These are phyloP conservation scores for Aquilaria malaccensis DNA, from an alignment of 345 rosid genomes.

Conservation along the genomic window DNA sequence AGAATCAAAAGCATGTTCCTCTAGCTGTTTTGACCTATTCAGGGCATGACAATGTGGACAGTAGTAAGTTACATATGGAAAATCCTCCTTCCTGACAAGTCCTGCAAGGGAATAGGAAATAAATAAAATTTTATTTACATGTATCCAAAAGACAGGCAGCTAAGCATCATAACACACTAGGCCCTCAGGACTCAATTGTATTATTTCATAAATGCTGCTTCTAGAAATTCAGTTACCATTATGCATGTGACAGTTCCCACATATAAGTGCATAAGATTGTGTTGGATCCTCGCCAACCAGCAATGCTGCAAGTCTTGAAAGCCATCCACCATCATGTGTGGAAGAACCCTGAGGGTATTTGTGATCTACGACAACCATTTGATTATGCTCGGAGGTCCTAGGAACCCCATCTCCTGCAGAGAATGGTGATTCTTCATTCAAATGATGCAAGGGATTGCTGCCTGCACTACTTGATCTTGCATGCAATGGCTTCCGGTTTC, in stretches of 20 bases:
- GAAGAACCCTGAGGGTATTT: conserved; percentile 45
- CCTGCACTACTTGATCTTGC: conserved; percentile 44
- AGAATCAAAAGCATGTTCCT: conserved; percentile 27
- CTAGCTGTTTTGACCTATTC: conserved; percentile 54
- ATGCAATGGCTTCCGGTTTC: conserved; percentile 58
- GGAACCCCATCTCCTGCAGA: conserved; percentile 30
- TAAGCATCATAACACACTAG: too few species aligned
- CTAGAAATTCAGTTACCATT: conserved; percentile 49
- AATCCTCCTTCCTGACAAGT: conserved; percentile 84
- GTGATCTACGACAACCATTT: conserved; percentile 58
- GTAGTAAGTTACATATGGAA: conserved; percentile 64
- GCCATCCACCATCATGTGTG: conserved; percentile 68
- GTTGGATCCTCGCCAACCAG: conserved; percentile 97
- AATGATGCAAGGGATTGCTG: conserved; percentile 30
- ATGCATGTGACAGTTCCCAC: conserved; percentile 93
- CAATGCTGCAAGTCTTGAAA: conserved; percentile 84
- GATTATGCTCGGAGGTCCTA: conserved; percentile 37
- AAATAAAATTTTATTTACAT: neutral
- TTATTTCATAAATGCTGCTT: too few species aligned
- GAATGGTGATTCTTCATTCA: conserved; percentile 35
- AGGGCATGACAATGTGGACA: conserved; percentile 89
- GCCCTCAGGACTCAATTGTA: too few species aligned
- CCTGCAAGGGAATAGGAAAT: conserved; percentile 32
- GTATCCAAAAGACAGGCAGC: neutral
- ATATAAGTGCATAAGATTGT: conserved; percentile 88